Evolutionary conservation across 2,329 filamentous ascomycete species (phyloP).

Genomic region (Arthroderma sp.): DNA sequence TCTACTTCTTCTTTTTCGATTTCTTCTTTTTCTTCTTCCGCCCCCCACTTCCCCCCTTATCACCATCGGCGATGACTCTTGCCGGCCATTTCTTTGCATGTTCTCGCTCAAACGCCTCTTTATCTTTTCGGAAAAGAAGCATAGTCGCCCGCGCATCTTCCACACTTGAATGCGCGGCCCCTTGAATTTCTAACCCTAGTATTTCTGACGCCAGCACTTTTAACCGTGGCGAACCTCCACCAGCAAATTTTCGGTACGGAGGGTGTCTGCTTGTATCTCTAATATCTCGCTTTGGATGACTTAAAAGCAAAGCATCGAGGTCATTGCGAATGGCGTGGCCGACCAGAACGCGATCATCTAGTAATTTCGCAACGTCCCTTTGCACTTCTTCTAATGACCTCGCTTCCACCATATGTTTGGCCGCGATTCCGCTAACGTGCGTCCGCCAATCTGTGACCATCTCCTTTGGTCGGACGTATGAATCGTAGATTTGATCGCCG

Average conservation of each 20-base stretch:
- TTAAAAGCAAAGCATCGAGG: conserved; percentile 59
- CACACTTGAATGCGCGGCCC: conserved; percentile 47
- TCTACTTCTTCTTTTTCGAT: conserved; percentile 33
- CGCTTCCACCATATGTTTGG: conserved; percentile 57
- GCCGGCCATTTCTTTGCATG: conserved; percentile 53
- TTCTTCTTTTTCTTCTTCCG: conserved; percentile 36
- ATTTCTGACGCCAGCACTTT: conserved; percentile 45
- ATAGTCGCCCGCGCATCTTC: conserved; percentile 82
- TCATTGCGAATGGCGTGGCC: conserved; percentile 77
- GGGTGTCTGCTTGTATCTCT: conserved; percentile 72
- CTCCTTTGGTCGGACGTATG: conserved; percentile 68
- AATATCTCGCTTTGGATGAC: conserved; percentile 63
- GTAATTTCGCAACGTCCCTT: conserved; percentile 51
- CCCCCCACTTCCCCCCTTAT: conserved; percentile 20
- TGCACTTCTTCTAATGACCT: conserved; percentile 67
- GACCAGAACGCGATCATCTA: conserved; percentile 60
- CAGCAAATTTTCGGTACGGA: conserved; percentile 53
- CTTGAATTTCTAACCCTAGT: conserved; percentile 47
- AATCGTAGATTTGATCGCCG: conserved; percentile 85
- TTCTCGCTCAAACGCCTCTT: conserved; percentile 73
- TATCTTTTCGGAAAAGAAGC: conserved; percentile 72
- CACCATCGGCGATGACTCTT: conserved; percentile 17
- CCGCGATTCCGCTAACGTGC: conserved; percentile 65
- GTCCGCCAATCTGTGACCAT: conserved; percentile 85
- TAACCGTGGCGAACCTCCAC: conserved; percentile 37